Evolutionary conservation across 148 eudicot genomes (phyloP), one percentile per base, ranked within the genome.

Genomic region (Camellia japonica): DNA sequence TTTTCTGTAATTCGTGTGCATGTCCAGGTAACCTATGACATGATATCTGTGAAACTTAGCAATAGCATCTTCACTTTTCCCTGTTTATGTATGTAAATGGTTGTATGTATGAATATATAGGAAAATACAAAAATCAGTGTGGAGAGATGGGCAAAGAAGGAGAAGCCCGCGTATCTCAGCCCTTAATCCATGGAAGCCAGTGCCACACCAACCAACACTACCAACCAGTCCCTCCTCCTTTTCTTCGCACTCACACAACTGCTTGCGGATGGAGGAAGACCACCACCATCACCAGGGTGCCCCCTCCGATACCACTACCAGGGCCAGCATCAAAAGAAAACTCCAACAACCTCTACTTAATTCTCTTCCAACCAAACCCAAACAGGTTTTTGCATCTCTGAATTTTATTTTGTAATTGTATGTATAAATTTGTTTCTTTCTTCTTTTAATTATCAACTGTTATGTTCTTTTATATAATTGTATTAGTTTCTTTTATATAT

Each of bases 81-180:
- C 38, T 30, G 1, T 30, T 30, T 30, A 1, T 30, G 38, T 30
- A 30, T 30, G 38, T 30, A 30, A 30, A 30, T 30, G 38, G 38
- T 30, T 30, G 38, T 30, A 16, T 13, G 30, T 60, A 42, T 67
- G 71, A 44, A 41, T 65, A 16, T 47, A 75, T 38, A 83, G 79
- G 80, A 81, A 71, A 77, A 38, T 70, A 47, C 69, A 77, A 43
- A 75, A 62, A 61, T 64, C 69, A 49, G 58, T 64, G 64, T 72
- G 81, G 80, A 55, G 68, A 76, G 74, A 75, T 80, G 79, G 72
- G 61, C 72, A 56, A 5, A 80, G 87, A 66, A 84, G 89, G 80
- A 84, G 87, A 56, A 87, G 89, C 87, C 85, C 87, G 0, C 75
- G 89, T 77, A 82, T 87, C 70, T 79, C 87, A 42, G 82, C 89